Percentiles rank a stretch among this genome's conserved stretches.
Conservation (phyloP, 129 eudicot genomes). For the Chrysanthemum makinoi region DNA sequence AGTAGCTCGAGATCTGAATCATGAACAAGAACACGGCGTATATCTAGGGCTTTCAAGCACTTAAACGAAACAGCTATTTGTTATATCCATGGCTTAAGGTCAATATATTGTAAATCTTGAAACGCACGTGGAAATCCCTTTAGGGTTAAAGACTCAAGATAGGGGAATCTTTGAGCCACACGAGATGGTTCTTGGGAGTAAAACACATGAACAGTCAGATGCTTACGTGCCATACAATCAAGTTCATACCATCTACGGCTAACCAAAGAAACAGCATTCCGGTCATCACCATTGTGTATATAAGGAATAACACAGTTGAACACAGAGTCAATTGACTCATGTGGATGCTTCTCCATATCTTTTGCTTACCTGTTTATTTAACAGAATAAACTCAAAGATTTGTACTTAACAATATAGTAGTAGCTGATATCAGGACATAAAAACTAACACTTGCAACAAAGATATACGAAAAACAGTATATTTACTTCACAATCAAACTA, state of each 20-base stretch:
- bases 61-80: not conserved
- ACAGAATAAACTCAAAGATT: no score
- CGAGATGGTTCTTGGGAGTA: not conserved
- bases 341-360: no score
- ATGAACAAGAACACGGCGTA: not conserved
- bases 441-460: no score
- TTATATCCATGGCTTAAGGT: not conserved
- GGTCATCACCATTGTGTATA: not conserved
- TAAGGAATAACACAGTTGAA: not conserved
- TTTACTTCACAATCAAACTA: no score
- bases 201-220: not conserved
- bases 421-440: no score
- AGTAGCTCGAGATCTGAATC: not conserved
- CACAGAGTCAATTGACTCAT: not conserved
- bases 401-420: no score
- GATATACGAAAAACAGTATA: no score
- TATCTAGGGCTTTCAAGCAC: not conserved
- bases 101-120: not conserved
- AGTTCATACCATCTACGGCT: not conserved
- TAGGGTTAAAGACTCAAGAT: not conserved
- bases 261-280: not conserved
- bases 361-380: no score
- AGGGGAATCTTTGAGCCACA: not conserved
- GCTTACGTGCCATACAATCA: not conserved
- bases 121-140: not conserved